Percentiles rank a stretch among this genome's conserved stretches.
Conservation (phyloP, 139 green algal species). For the Edaphochlamys debaryana region DNA sequence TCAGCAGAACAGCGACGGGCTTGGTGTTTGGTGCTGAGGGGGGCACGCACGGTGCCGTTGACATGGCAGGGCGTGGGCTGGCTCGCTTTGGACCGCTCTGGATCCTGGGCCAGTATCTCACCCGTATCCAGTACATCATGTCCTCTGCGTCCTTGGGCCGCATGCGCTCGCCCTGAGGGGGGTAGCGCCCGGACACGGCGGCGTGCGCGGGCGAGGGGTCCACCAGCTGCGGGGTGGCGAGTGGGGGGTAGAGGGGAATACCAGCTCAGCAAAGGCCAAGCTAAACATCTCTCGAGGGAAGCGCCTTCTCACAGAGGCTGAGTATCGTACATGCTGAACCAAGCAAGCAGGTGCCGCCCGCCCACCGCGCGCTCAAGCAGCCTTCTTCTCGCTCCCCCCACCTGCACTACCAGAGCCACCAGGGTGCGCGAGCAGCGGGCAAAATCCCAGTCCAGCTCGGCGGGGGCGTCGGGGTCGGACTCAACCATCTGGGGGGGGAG, state of each 20-base stretch:
- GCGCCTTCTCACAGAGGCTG: too few species aligned
- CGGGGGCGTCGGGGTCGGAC: constrained; percentile 2
- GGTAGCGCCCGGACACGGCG: neutral
- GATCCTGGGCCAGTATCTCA: neutral
- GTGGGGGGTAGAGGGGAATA: too few species aligned
- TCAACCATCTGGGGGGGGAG: constrained; percentile 20
- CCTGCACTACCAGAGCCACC: constrained; percentile 19
- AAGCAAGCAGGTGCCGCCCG: too few species aligned
- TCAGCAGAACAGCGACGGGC: neutral
- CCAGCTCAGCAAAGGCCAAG: too few species aligned
- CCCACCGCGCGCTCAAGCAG: too few species aligned
- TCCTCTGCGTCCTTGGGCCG: neutral
- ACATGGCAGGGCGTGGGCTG: too few species aligned
- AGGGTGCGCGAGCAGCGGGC: constrained; percentile 16
- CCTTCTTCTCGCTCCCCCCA: constrained; percentile 20
- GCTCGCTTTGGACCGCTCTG: too few species aligned
- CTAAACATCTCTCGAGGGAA: too few species aligned
- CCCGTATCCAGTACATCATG: constrained; percentile 44
- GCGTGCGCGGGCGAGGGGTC: neutral
- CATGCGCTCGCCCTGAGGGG: neutral
- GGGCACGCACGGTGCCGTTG: too few species aligned
- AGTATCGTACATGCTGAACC: too few species aligned
- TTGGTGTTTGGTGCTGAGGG: too few species aligned
- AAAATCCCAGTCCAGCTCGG: constrained; percentile 37
- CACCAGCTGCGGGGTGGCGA: too few species aligned